Base-by-base conservation (phyloP, 495 filamentous ascomycete genomes). In the Lepraria neglecta region DNA sequence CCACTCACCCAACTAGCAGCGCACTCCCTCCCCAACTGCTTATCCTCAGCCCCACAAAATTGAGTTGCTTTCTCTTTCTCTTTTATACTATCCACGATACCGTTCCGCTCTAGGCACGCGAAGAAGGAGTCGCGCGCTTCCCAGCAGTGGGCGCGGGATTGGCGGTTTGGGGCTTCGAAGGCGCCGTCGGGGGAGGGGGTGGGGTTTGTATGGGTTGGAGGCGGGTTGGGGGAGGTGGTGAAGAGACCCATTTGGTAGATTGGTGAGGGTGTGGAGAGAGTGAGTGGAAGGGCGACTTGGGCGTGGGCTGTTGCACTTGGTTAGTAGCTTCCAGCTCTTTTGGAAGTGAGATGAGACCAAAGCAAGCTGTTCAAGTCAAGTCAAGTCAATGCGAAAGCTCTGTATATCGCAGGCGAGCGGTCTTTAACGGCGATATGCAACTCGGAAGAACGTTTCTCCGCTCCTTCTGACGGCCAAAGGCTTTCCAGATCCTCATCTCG, bases 41-140 rank as follows among this genome's bases (percentile, higher is more conserved):
- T 75, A 54, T 83, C 74, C 72, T 91, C 85, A 57, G 70, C 75
- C 60, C 77, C 82, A 73, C 94, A 98, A 52, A 81, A 79, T 67
- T 82, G 77, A 57, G 81, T 76, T 30, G 84, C 85, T 44, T 76
- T 76, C 50, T 83, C 83, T 63, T 84, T 81, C 45, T 90, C 82
- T 69, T 87, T 89, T 59, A 96, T 77, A n/a, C 85, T 79, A 68
- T 98, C 92, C 24, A 96, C 64, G 65, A 98, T 96, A 61, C 82
- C 78, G 74, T 89, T 78, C 55, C 77, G 76, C 68, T 96, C 91
- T 9, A 98, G 77, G 66, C 94, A 98, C 30, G 75, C 72, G 73
- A 94, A 97, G 77, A 92, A 98, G 40, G 67, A 69, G 72, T 98
- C 94, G 31, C 94, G 83, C 17, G 87, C 85, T 53, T 87, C 87